Percentiles rank a stretch among this genome's conserved stretches.
phyloP scores from a whole-genome alignment of 192 early-diverging fungal species.

The Coemansia reversa region DNA sequence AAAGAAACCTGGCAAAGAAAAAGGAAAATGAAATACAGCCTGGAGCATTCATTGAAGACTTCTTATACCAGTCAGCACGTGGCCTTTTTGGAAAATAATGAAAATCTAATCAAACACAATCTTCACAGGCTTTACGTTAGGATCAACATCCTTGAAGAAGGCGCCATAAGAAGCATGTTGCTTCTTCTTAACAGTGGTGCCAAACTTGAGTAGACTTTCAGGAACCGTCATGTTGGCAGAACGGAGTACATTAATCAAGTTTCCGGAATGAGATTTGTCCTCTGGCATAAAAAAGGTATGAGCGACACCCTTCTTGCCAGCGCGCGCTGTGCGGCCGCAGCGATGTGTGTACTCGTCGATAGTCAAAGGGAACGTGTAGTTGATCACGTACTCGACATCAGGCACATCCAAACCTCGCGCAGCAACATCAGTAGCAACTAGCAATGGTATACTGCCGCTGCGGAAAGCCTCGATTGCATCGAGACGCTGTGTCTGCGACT shows the following conservation, averaged over 20 bases:
- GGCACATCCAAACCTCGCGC: constrained; percentile 87
- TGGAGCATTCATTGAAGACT: not conserved
- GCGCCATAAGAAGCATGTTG: constrained; percentile 92
- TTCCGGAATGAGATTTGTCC: constrained; percentile 87
- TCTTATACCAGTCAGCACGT: not conserved
- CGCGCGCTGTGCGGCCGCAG: constrained; percentile 95
- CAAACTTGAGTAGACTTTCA: constrained; percentile 86
- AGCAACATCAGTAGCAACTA: constrained; percentile 95
- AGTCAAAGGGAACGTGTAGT: constrained; percentile 95
- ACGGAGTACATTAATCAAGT: constrained; percentile 88
- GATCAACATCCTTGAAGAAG: constrained; percentile 89
- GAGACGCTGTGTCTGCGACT: constrained; percentile 79
- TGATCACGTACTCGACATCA: constrained; percentile 94
- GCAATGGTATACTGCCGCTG: constrained; percentile 73
- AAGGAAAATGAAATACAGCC: not conserved
- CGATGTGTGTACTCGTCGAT: constrained; percentile 93
- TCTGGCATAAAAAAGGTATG: constrained; percentile 91
- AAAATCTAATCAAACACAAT: constrained; percentile 72
- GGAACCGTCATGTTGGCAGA: constrained; percentile 85
- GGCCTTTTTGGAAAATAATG: not conserved
- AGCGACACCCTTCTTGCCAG: constrained; percentile 84
- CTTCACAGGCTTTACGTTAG: constrained; percentile 81
- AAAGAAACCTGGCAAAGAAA: not conserved
- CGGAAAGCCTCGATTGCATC: constrained; percentile 80
- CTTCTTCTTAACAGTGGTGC: constrained; percentile 97